A percentile compares a stretch with the other conserved stretches of the same genome.
Conservation (phyloP, 2,329 filamentous ascomycete species). For the Epichloe amarillans region DNA sequence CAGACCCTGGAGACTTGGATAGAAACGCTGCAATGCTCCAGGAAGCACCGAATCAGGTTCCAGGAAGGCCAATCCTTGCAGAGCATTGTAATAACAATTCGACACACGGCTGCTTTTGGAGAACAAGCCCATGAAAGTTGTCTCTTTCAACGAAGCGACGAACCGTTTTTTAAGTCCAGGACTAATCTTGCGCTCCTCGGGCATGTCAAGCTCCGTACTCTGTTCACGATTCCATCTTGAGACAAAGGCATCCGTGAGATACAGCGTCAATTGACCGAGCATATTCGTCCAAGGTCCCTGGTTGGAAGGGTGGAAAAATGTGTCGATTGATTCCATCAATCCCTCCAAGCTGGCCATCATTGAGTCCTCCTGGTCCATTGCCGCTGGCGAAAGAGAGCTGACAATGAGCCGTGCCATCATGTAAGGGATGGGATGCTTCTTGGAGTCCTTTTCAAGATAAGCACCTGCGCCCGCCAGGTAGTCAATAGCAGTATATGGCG, state of each 20-base stretch:
- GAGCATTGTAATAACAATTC: constrained; percentile 77
- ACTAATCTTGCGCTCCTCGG: constrained; percentile 65
- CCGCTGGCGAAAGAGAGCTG: constrained; percentile 80
- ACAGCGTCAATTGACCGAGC: constrained; percentile 80
- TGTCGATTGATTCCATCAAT: constrained; percentile 87
- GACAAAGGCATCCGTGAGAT: constrained; percentile 89
- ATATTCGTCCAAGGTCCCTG: constrained; percentile 84
- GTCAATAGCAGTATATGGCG: constrained; percentile 79
- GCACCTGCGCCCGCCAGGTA: constrained; percentile 69
- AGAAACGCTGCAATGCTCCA: constrained; percentile 87
- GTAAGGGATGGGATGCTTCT: constrained; percentile 84
- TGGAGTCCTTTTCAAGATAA: constrained; percentile 81
- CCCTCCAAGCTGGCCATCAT: constrained; percentile 78
- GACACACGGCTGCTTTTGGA: constrained; percentile 88
- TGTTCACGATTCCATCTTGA: constrained; percentile 95
- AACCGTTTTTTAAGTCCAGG: constrained; percentile 78
- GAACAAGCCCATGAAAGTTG: constrained; percentile 97
- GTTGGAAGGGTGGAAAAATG: constrained; percentile 97
- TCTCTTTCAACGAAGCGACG: constrained; percentile 76
- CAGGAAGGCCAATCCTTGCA: constrained; percentile 80
- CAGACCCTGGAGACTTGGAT: constrained; percentile 88
- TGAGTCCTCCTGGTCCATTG: constrained; percentile 63
- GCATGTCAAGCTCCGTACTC: constrained; percentile 81
- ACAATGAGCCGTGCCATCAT: constrained; percentile 88
- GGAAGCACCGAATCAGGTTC: constrained; percentile 87